Base-by-base conservation (phyloP, 1,284 basidiomycete genomes). In the Apiotrichum gamsii region DNA sequence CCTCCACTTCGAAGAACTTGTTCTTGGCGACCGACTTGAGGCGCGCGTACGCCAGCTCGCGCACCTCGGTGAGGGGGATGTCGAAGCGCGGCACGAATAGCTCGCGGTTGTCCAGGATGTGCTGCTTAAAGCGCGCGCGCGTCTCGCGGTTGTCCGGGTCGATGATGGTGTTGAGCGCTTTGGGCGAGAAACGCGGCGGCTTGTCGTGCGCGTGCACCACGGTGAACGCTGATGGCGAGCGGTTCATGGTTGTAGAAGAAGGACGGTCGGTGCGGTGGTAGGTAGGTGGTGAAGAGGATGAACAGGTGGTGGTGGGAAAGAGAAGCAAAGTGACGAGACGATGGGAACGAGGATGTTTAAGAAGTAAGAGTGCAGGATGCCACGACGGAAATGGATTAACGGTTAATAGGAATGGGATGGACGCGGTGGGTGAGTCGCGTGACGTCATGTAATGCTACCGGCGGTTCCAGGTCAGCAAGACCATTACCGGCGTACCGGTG, bases 1-100 rank as follows among this genome's bases (percentile, higher is more conserved):
- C 50, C 23, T 41, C 24, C 0, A 52, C 50, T 0, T 41, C 44
- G 42, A 52, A 39, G 39, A 47, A 39, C 13, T 36, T 32, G 16
- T 47, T 5, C 20, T 29, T 41, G 1, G 14, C 45, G 21, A 47
- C 34, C 13, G 50, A 29, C 16, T 31, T 38, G 11, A 46, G 38
- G 16, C 50, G 50, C 8, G 19, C 31, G 10, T 47, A 41, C 6
- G 50, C 50, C 24, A 31, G 45, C 19, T 47, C 50, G 29, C 50
- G 50, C 39, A 44, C 50, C 35, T 52, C 42, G 29, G 20, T n/a
- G 30, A 52, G 39, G 2, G 50, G 42, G 16, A 52, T 47, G 39
- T 52, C 43, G 50, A 52, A 45, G 38, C 50, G 50, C 4, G 50
- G 50, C 4, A 47, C 45, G 24, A 52, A 52, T 2, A 48, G 41